These are phyloP conservation scores for Castanopsis chinensis DNA, from an alignment of 306 rosid species.

Conservation along the genomic window DNA sequence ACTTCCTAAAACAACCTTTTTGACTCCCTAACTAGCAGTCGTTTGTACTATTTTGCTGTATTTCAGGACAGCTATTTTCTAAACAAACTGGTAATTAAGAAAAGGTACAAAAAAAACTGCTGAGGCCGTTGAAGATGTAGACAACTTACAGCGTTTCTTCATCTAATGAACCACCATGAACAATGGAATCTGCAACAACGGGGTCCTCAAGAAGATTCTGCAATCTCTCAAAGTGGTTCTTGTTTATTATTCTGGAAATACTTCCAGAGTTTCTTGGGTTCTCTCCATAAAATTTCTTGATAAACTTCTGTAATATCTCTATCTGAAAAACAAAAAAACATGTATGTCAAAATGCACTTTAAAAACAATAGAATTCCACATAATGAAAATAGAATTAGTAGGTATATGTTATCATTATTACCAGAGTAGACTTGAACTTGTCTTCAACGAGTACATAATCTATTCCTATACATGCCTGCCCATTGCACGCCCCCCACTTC, in stretches of 20 bases:
- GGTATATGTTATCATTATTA: constrained; percentile 23
- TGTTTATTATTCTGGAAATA: constrained; percentile 61
- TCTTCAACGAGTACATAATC: constrained; percentile 85
- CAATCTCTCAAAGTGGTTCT: constrained; percentile 57
- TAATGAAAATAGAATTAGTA: neutral
- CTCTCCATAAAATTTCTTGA: constrained; percentile 62
- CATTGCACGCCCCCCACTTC: constrained; percentile 88
- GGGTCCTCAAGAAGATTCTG: constrained; percentile 65
- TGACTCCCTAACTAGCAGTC: neutral
- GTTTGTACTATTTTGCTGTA: neutral
- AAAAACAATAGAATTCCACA: neutral
- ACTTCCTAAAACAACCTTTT: neutral
- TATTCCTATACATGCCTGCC: constrained; percentile 83
- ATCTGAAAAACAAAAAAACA: constrained; percentile 39
- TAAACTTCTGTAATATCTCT: constrained; percentile 46
- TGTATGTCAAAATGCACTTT: constrained; percentile 1
- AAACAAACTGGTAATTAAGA: neutral
- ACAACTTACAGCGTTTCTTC: constrained; percentile 58
- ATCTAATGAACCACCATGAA: constrained; percentile 73
- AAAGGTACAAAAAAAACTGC: neutral
- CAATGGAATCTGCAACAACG: constrained; percentile 61
- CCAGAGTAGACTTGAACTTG: constrained; percentile 53
- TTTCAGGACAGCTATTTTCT: neutral
- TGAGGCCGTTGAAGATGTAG: neutral
- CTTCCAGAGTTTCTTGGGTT: constrained; percentile 46